Conservation (phyloP, 1,284 basidiomycete species). For the Naganishia sp. region DNA sequence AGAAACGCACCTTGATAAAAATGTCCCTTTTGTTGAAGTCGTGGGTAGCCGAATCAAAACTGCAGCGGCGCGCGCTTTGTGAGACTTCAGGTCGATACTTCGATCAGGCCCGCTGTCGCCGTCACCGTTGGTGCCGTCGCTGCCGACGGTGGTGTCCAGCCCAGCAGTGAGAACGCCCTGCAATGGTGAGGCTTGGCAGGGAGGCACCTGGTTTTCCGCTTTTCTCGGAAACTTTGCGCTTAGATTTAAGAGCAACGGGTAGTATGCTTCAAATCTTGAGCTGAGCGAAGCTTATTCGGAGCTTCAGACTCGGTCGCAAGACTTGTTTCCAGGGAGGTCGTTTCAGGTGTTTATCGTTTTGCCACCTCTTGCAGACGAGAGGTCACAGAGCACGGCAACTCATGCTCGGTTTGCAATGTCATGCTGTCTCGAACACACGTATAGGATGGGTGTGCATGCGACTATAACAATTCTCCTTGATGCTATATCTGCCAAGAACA, state of each 20-base stretch:
- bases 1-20: constrained; percentile 25
- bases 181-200: no score
- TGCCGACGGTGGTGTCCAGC: constrained; percentile 23
- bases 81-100: constrained; percentile 10
- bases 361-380: neutral
- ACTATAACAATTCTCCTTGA: no score
- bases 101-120: constrained; percentile 9
- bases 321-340: no score
- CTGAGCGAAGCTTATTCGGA: no score
- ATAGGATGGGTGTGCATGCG: no score
- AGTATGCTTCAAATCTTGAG: neutral
- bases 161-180: constrained; percentile 8
- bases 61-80: neutral
- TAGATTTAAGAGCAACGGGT: neutral
- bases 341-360: neutral
- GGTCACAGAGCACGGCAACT: no score
- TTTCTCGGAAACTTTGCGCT: neutral
- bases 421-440: no score
- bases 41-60: constrained; percentile 12
- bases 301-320: neutral
- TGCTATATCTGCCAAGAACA: no score
- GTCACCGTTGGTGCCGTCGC: constrained; percentile 4
- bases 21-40: constrained; percentile 28
- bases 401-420: no score
- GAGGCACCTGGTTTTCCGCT: neutral